Percentiles rank a stretch among this genome's conserved stretches.
Evolutionary conservation across 768 basidiomycete species (phyloP).

Genomic region (Gymnopilus junonius): DNA sequence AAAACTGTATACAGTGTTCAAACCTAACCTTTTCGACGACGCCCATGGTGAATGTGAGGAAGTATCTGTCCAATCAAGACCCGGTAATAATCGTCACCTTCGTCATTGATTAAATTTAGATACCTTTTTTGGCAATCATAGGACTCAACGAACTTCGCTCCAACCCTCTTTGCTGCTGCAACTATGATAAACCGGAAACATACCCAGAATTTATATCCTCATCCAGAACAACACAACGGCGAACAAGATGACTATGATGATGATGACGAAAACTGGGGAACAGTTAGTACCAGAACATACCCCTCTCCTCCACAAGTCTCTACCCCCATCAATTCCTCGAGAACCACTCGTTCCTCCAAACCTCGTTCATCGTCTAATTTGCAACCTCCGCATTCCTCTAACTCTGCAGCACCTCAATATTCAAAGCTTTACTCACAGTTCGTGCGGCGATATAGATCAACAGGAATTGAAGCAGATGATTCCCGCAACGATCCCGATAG

Average conservation of each 20-base stretch:
- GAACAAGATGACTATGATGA: slow-evolving; percentile 52
- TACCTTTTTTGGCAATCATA: slow-evolving; percentile 13
- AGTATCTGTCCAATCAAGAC: slow-evolving; percentile 21
- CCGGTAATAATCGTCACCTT: not conserved
- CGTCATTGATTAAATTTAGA: slow-evolving; percentile 16
- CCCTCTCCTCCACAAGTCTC: slow-evolving; percentile 36
- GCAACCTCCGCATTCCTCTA: slow-evolving; percentile 22
- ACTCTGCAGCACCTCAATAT: slow-evolving; percentile 34
- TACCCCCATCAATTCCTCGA: slow-evolving; percentile 31
- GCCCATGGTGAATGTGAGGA: slow-evolving; percentile 63
- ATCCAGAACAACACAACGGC: slow-evolving; percentile 53
- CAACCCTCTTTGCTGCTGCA: slow-evolving; percentile 7
- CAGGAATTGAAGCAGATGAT: slow-evolving; percentile 66
- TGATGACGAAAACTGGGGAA: slow-evolving; percentile 45
- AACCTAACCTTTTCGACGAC: slow-evolving; percentile 83
- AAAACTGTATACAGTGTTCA: not conserved
- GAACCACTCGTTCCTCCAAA: slow-evolving; percentile 32
- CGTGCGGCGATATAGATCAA: slow-evolving; percentile 72
- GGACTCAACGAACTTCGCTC: slow-evolving; percentile 1
- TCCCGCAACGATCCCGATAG: slow-evolving; percentile 81
- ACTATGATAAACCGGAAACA: slow-evolving; percentile 45
- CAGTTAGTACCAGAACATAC: slow-evolving; percentile 36
- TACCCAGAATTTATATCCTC: slow-evolving; percentile 70
- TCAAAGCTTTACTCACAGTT: slow-evolving; percentile 81
- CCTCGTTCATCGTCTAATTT: slow-evolving; percentile 30